Conservation (phyloP, 306 rosid species). For the Vicia faba region DNA sequence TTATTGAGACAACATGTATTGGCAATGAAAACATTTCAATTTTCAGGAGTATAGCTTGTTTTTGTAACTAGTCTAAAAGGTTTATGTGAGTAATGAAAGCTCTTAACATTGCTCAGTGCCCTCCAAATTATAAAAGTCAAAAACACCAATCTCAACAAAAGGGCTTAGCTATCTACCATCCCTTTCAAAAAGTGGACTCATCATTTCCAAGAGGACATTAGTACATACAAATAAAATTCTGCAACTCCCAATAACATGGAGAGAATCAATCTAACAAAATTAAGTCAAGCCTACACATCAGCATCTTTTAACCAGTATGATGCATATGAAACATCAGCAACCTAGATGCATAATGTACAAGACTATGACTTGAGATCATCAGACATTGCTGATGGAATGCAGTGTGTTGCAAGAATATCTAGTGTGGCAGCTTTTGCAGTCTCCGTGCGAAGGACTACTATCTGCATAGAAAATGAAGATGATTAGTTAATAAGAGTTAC, state of each 20-base stretch:
- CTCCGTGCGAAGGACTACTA: slow-evolving; percentile 70
- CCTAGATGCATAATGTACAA: slow-evolving; percentile 31
- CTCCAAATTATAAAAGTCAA: slow-evolving; percentile 13
- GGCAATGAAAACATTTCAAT: neutral
- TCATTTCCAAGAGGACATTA: slow-evolving; percentile 34
- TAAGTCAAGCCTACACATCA: slow-evolving; percentile 39
- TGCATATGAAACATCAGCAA: slow-evolving; percentile 25
- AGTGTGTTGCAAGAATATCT: slow-evolving; percentile 83
- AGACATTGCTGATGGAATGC: slow-evolving; percentile 89
- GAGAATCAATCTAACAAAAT: slow-evolving; percentile 37
- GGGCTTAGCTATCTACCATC: slow-evolving; percentile 37
- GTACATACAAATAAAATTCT: slow-evolving; percentile 12
- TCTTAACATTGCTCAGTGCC: slow-evolving; percentile 30
- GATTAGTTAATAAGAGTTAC: slow-evolving; percentile 6
- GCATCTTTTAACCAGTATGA: slow-evolving; percentile 28
- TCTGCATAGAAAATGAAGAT: slow-evolving; percentile 51
- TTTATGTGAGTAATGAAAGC: slow-evolving; percentile 18
- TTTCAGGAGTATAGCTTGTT: slow-evolving; percentile 2
- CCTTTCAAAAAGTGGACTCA: slow-evolving; percentile 28
- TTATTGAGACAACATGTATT: slow-evolving; percentile 6
- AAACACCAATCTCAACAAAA: neutral
- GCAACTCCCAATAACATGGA: slow-evolving; percentile 10
- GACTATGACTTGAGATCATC: slow-evolving; percentile 79
- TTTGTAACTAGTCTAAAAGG: slow-evolving; percentile 6
- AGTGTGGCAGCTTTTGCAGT: slow-evolving; percentile 82